phyloP scores from a whole-genome alignment of 371 early-diverging fungal species.

The Chytridium lagenaria region DNA sequence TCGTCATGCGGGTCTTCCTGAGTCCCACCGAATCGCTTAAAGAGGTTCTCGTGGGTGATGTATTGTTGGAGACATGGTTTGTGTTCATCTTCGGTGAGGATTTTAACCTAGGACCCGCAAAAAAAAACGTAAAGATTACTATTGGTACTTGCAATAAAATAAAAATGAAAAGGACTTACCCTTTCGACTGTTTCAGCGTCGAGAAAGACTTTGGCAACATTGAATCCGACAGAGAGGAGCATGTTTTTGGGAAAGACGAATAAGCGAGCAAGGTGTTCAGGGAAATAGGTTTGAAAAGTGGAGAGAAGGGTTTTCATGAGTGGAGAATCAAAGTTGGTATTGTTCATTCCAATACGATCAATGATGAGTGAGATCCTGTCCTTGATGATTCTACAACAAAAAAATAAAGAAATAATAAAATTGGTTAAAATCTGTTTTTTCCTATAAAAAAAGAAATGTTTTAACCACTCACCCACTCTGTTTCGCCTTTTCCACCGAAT shows the following conservation, averaged over 20 bases:
- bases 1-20: background rate
- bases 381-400: slow-evolving; percentile 22
- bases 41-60: slow-evolving; percentile 22
- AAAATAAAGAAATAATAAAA: background rate
- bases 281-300: slow-evolving; percentile 41
- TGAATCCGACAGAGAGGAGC: slow-evolving; percentile 40
- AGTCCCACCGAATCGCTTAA: slow-evolving; percentile 29
- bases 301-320: slow-evolving; percentile 37
- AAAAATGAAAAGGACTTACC: slow-evolving; percentile 10
- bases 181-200: slow-evolving; percentile 40
- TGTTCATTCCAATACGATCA: slow-evolving; percentile 41
- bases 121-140: background rate
- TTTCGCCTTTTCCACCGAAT: slow-evolving; percentile 12
- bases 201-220: slow-evolving; percentile 38
- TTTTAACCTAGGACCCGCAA: slow-evolving; percentile 25
- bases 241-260: slow-evolving; percentile 47
- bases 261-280: slow-evolving; percentile 40
- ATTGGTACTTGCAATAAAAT: background rate
- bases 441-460: background rate
- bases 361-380: slow-evolving; percentile 44
- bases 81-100: slow-evolving; percentile 32
- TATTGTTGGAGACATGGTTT: slow-evolving; percentile 5
- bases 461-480: slow-evolving; percentile 2
- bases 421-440: background rate
- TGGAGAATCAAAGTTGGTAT: slow-evolving; percentile 32